phyloP scores from a whole-genome alignment of 1,284 basidiomycete species.

The Ustilago sp. region DNA sequence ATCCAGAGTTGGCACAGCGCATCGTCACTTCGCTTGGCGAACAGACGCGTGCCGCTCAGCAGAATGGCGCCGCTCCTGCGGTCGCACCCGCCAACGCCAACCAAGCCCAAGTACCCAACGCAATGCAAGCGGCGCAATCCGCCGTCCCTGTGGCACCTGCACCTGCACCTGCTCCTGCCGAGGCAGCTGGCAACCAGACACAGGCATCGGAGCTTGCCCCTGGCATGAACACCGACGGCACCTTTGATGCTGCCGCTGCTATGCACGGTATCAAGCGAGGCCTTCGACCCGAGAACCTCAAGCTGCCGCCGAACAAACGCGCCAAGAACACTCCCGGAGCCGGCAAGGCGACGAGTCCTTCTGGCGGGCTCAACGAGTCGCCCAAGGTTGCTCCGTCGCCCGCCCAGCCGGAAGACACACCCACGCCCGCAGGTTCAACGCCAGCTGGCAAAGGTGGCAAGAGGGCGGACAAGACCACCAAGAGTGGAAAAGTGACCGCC shows the following conservation, averaged over 20 bases:
- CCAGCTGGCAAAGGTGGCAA: constrained; percentile 53
- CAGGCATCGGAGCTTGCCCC: constrained; percentile 19
- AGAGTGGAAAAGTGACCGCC: constrained; percentile 30
- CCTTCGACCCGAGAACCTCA: constrained; percentile 64
- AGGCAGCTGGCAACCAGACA: constrained; percentile 14
- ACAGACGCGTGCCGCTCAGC: constrained; percentile 38
- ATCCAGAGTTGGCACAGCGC: constrained; percentile 59
- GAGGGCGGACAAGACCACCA: constrained; percentile 40
- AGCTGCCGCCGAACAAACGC: constrained; percentile 63
- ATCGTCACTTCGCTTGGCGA: constrained; percentile 51
- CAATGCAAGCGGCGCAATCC: constrained; percentile 12
- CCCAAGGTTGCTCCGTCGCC: constrained; percentile 52
- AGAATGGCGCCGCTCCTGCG: constrained; percentile 19
- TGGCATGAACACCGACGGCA: constrained; percentile 32
- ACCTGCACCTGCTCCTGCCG: constrained; percentile 10
- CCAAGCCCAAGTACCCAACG: constrained; percentile 3
- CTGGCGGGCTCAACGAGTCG: constrained; percentile 44
- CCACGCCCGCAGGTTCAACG: constrained; percentile 53
- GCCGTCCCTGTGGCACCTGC: constrained; percentile 11
- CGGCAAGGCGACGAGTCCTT: constrained; percentile 41
- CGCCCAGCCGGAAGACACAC: constrained; percentile 45
- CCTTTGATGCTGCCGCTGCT: constrained; percentile 49
- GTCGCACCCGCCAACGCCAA: constrained; percentile 15
- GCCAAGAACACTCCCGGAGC: constrained; percentile 40
- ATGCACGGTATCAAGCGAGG: constrained; percentile 62